phyloP scores from a whole-genome alignment of 306 rosid genomes.

The Luffa acutangula region DNA sequence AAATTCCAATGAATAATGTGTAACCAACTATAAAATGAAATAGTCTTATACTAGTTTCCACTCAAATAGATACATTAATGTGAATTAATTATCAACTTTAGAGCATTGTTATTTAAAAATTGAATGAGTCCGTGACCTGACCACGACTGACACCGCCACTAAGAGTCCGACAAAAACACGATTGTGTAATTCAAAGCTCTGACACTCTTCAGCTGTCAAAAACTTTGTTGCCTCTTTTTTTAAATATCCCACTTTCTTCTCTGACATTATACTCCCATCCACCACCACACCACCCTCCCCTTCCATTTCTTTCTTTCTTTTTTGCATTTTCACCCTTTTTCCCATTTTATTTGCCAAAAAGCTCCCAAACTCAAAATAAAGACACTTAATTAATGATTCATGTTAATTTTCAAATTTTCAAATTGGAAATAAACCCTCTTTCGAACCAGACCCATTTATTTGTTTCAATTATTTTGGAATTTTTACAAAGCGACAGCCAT shows the following conservation, averaged over 20 bases:
- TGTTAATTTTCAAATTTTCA: too few relatives aligned
- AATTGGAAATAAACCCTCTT: too few relatives aligned
- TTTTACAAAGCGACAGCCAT: neutral
- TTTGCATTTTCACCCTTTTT: neutral
- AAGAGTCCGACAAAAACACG: neutral
- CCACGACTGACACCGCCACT: neutral
- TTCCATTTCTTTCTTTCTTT: neutral
- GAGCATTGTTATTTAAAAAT: neutral
- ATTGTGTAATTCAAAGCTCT: conserved; percentile 3
- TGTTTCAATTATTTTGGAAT: neutral
- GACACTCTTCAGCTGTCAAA: conserved; percentile 7
- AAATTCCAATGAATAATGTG: neutral
- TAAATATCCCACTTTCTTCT: neutral
- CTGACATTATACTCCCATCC: conserved; percentile 3
- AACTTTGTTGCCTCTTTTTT: neutral
- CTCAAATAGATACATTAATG: neutral
- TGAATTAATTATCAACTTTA: neutral
- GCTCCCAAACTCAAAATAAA: too few relatives aligned
- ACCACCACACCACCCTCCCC: neutral
- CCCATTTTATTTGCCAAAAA: neutral
- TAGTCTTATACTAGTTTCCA: neutral
- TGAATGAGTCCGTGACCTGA: conserved; percentile 1
- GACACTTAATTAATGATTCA: too few relatives aligned
- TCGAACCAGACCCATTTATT: neutral
- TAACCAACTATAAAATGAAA: neutral